A percentile compares a stretch with the other conserved stretches of the same genome.
Evolutionary conservation across 2,329 filamentous ascomycete genomes (phyloP).

Genomic region (Cladosporium velox): DNA sequence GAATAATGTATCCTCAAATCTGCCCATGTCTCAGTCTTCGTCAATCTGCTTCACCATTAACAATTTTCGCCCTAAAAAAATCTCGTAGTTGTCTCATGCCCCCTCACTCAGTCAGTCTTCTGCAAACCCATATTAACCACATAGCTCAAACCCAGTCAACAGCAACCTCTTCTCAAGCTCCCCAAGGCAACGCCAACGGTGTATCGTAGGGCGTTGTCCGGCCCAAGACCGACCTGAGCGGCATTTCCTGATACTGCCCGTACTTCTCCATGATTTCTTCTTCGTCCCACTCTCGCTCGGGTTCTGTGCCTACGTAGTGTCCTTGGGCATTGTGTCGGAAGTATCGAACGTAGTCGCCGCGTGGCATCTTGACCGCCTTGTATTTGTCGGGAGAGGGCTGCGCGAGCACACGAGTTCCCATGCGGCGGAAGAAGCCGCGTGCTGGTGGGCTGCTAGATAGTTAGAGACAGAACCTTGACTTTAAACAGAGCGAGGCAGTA

Average conservation of each 20-base stretch:
- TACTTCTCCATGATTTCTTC: slow-evolving; percentile 29
- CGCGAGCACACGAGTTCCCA: slow-evolving; percentile 30
- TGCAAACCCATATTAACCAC: not conserved
- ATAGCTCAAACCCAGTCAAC: not conserved
- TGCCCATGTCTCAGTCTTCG: not conserved
- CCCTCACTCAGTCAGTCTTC: not conserved
- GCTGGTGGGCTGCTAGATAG: slow-evolving; percentile 26
- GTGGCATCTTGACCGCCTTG: slow-evolving; percentile 37
- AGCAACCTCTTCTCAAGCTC: not conserved
- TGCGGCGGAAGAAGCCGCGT: slow-evolving; percentile 32
- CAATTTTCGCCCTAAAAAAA: not conserved
- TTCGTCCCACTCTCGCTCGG: slow-evolving; percentile 34
- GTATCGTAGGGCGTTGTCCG: not conserved
- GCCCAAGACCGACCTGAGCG: slow-evolving; percentile 16
- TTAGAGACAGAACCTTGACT: not conserved
- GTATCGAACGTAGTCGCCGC: slow-evolving; percentile 32
- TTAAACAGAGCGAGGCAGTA: not conserved
- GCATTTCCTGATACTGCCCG: slow-evolving; percentile 31
- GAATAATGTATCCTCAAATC: not conserved
- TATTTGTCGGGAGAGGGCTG: slow-evolving; percentile 26
- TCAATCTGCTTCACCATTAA: not conserved
- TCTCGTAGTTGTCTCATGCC: not conserved
- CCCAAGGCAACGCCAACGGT: slow-evolving; percentile 1
- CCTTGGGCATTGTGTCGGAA: slow-evolving; percentile 31
- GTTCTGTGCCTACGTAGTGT: slow-evolving; percentile 35